Base-by-base conservation (phyloP, 148 eudicot species). In the Rhododendron griersonianum region DNA sequence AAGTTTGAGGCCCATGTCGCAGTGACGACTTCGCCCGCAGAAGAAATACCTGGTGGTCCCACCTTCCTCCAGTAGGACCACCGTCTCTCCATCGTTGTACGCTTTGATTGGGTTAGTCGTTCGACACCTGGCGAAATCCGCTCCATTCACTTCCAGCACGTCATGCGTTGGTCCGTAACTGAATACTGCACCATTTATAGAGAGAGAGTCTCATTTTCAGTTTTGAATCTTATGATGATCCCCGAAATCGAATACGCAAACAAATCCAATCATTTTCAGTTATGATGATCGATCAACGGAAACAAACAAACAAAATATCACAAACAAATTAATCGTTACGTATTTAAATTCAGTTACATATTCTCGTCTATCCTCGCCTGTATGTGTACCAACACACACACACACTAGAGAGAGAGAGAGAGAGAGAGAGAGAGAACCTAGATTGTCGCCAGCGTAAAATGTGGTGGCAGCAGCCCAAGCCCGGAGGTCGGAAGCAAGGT, bases 391-490 rank as follows among this genome's bases (percentile, higher is more conserved):
- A 15, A 55, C 7, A 16, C 21, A 55, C 21, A 5, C 21, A 55
- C 61, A 53, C 59, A 53, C 19, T 19, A 25, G 61, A 25, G 33
- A 67, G 74, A 67, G 1, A 74, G 2, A 10, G 28, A 75, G 80
- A 74, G 7, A 10, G 28, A 75, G 80, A 35, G 80, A 44, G 80
- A 44, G 35, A 78, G 51, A 44, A 78, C 81, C 81, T 45, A 78
- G 81, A 78, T 78, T 78, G 81, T 78, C 81, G 57, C 81, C 81
- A n/a, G 51, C 57, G 19, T 78, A 47, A 78, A 78, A 78, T 47
- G 81, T 78, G 57, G 33, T 21, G 81, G 81, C 51, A 78, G 81
- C 81, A 78, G 81, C 81, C 81, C 81, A 78, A 44, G 81, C 33
- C 25, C 7, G 57, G 81, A 78, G 57, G 81, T 78, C 81, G 35